phyloP scores from a whole-genome alignment of 495 filamentous ascomycete genomes.

The Aspergillus affinis region DNA sequence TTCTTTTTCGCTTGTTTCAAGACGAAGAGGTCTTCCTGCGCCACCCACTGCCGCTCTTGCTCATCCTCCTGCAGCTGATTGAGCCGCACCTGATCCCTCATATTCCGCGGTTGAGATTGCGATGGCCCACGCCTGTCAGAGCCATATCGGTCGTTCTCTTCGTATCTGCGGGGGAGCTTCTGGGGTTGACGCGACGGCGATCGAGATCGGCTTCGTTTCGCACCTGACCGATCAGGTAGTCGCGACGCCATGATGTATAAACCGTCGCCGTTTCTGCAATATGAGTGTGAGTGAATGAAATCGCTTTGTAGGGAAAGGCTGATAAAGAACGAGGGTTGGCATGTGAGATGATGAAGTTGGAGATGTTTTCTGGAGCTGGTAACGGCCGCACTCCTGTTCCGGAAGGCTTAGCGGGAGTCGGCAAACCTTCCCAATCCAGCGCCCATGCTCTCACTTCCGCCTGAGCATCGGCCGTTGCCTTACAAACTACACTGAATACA shows the following conservation, averaged over 20 bases:
- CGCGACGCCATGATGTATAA: conserved; percentile 34
- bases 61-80: conserved; percentile 70
- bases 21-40: conserved; percentile 94
- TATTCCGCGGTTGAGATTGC: conserved; percentile 34
- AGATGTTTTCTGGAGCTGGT: background rate
- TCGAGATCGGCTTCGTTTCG: conserved; percentile 43
- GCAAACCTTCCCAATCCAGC: conserved; percentile 20
- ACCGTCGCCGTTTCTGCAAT: background rate
- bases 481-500: background rate
- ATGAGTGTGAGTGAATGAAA: no score
- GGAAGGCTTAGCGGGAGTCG: conserved; percentile 31
- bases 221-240: conserved; percentile 30
- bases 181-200: conserved; percentile 45
- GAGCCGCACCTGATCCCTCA: conserved; percentile 52
- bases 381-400: background rate
- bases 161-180: conserved; percentile 35
- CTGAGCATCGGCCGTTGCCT: background rate
- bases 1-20: conserved; percentile 98
- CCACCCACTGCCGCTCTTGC: conserved; percentile 80
- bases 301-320: background rate
- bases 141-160: conserved; percentile 32
- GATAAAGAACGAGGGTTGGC: background rate
- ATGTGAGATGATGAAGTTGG: background rate
- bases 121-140: conserved; percentile 22
- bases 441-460: background rate